Base-by-base conservation (phyloP, 1,284 basidiomycete species). In the Jaminaea rosea region DNA sequence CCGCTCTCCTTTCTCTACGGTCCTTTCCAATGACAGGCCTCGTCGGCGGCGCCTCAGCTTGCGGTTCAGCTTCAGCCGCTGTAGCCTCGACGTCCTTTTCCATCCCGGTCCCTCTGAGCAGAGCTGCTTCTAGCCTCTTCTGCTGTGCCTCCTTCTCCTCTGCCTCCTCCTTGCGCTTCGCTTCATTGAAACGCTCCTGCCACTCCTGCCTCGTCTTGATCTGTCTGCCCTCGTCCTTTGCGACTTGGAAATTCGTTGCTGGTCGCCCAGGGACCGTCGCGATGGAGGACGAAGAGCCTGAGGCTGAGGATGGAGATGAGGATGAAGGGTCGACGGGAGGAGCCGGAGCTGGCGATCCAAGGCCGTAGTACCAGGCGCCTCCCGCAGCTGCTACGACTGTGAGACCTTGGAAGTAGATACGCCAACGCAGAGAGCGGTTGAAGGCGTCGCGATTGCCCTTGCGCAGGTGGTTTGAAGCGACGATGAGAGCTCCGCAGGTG, bases 361-460 rank as follows among this genome's bases (percentile, higher is more conserved):
- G 56, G 9, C 60, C 58, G 47, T 69, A 66, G 55, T 67, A 67
- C 44, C 63, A 55, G 0, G 64, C 62, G 17, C 72, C 65, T 13
- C 52, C 63, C 1, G 67, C 56, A 0, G 72, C 72, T 2, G 67
- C 63, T 8, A 62, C 55, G 9, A 73, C 67, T 3, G 72, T 74
- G 3, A 72, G 37, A 10, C 69, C 65, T 50, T 74, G 72, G 32
- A 72, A 65, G 6, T 54, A 65, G 13, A 74, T 68, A 46, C 72
- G 63, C 63, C 66, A 74, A 24, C 72, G 63, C 13, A 74, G 59
- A 7, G 66, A 66, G 21, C 52, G 50, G 44, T 74, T 65, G 55
- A 73, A 73, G 32, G 63, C 48, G 26, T 62, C 50, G 9, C 65
- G 62, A 51, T 74, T 66, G 29, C 72, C 72, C 19, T 50, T 56